These are phyloP conservation scores for Streptanthus diversifolius DNA, from an alignment of 345 rosid species.

Conservation along the genomic window DNA sequence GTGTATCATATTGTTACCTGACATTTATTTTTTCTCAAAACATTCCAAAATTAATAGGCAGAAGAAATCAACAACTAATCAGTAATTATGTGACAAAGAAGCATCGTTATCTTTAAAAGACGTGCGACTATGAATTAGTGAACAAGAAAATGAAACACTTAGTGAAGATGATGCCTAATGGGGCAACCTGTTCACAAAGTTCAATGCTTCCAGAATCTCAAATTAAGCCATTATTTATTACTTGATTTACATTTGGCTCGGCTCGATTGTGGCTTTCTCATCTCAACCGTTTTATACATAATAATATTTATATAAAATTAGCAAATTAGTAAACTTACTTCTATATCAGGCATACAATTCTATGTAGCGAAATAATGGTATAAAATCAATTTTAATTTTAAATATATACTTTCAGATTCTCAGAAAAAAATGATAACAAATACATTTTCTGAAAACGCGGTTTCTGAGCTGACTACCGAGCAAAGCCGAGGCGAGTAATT, in stretches of 20 bases:
- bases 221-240: not conserved
- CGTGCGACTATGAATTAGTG: conserved; percentile 5
- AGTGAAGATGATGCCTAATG: conserved; percentile 21
- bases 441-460: conserved; percentile 13
- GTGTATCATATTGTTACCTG: not conserved
- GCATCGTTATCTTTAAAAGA: conserved; percentile 5
- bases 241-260: not conserved
- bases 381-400: not conserved
- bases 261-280: not conserved
- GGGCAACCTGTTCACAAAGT: conserved; percentile 1
- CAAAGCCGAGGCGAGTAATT: not conserved
- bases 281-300: not conserved
- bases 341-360: not conserved
- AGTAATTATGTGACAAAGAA: not conserved
- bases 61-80: conserved; percentile 17
- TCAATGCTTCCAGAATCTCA: not conserved
- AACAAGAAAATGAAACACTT: conserved; percentile 16
- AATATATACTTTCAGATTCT: not conserved
- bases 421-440: not conserved
- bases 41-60: not conserved
- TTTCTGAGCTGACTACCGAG: not conserved
- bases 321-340: not conserved
- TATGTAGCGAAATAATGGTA: not conserved
- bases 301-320: not conserved
- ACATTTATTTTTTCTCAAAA: not conserved